Conservation (phyloP, 2,329 filamentous ascomycete species). For the Phialemonium atrogriseum region DNA sequence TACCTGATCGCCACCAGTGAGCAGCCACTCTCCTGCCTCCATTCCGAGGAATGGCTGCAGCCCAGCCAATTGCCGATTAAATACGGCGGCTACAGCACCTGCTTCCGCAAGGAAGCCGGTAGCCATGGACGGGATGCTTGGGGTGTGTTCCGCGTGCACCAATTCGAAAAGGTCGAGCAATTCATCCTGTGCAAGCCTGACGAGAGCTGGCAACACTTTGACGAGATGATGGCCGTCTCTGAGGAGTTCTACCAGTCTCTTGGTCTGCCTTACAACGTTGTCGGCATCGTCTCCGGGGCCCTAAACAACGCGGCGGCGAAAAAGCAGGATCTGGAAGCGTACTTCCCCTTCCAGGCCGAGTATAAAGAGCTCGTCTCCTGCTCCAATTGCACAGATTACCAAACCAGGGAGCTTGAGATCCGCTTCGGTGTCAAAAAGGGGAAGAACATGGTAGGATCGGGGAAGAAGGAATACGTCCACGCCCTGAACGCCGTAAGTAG, state of each 20-base stretch:
- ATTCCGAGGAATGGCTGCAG: slow-evolving; percentile 89
- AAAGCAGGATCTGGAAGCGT: slow-evolving; percentile 94
- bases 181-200: slow-evolving; percentile 33
- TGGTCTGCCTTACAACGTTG: slow-evolving; percentile 80
- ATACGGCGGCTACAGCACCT: slow-evolving; percentile 87
- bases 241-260: slow-evolving; percentile 95
- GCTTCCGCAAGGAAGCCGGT: slow-evolving; percentile 92
- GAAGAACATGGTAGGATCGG: slow-evolving; percentile 66
- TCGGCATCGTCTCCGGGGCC: slow-evolving; percentile 92
- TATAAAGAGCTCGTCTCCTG: slow-evolving; percentile 98
- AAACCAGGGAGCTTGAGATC: slow-evolving; percentile 88
- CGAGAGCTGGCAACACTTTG: slow-evolving; percentile 80
- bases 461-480: slow-evolving; percentile 93
- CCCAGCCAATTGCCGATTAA: slow-evolving; percentile 82
- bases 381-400: slow-evolving; percentile 98
- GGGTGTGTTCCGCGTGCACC: slow-evolving; percentile 96
- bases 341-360: slow-evolving; percentile 93
- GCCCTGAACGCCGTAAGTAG: slow-evolving; percentile 66
- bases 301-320: slow-evolving; percentile 80
- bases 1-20: slow-evolving; percentile 71
- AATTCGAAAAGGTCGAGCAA: slow-evolving; percentile 75
- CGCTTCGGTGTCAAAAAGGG: slow-evolving; percentile 82
- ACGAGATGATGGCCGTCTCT: slow-evolving; percentile 77
- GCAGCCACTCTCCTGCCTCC: slow-evolving; percentile 87
- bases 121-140: slow-evolving; percentile 73